These are phyloP conservation scores for Trametes maxima DNA, from an alignment of 768 basidiomycete genomes.

Conservation along the genomic window DNA sequence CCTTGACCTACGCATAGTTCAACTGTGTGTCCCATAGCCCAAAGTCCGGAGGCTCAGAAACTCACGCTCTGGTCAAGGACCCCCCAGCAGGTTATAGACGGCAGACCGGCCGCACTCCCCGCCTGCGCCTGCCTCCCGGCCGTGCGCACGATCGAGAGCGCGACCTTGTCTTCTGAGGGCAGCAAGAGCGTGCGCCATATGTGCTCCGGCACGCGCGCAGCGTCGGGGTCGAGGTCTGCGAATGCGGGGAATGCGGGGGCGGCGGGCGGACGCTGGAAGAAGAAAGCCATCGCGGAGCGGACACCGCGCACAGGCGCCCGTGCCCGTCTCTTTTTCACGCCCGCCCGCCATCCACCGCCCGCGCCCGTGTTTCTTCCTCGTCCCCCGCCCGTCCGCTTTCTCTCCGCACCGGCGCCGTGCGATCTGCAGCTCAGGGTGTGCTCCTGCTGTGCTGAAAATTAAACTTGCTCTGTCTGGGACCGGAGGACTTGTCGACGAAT, in stretches of 20 bases:
- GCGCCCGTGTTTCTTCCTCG: constrained; percentile 14
- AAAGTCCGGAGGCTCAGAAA: constrained; percentile 23
- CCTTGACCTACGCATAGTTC: constrained; percentile 7
- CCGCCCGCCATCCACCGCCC: background rate
- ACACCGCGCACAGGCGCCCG: constrained; percentile 14
- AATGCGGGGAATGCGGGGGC: constrained; percentile 9
- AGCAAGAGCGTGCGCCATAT: constrained; percentile 17
- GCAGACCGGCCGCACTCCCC: constrained; percentile 7
- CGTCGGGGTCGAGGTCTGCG: constrained; percentile 7
- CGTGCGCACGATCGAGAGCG: constrained; percentile 20
- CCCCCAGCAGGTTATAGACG: constrained; percentile 37
- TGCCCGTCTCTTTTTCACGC: constrained; percentile 23
- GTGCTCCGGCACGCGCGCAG: constrained; percentile 14
- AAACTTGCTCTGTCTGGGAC: background rate
- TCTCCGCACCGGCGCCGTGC: constrained; percentile 2
- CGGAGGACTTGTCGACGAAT: background rate
- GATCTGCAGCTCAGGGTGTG: background rate
- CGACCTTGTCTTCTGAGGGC: constrained; percentile 1
- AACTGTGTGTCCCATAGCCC: background rate
- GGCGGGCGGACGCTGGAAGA: constrained; percentile 25
- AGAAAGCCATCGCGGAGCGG: constrained; percentile 22
- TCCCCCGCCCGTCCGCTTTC: background rate
- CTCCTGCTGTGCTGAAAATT: background rate
- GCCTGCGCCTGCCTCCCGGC: background rate
- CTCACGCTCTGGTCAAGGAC: constrained; percentile 42